phyloP scores from a whole-genome alignment of 192 early-diverging fungal species.

The Coemansia umbellata region DNA sequence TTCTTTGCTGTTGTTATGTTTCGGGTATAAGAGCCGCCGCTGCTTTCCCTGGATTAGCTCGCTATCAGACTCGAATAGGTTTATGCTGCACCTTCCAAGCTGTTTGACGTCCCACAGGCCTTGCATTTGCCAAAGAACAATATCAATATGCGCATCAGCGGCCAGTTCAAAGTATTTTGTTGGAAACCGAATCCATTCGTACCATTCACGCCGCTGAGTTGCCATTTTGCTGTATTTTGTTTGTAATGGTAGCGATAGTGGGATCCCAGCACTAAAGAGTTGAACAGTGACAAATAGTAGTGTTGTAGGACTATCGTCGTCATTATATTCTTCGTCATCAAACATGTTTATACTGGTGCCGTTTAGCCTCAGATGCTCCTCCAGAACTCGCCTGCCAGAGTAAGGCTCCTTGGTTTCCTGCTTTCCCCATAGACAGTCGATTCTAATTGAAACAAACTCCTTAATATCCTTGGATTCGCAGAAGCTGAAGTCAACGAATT shows the following conservation, averaged over 20 bases:
- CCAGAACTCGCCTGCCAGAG: slow-evolving; percentile 10
- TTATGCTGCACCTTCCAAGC: slow-evolving; percentile 73
- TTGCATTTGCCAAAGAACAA: slow-evolving; percentile 78
- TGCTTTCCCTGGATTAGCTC: slow-evolving; percentile 84
- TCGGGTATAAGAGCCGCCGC: slow-evolving; percentile 49
- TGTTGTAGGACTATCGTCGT: background rate
- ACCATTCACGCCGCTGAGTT: slow-evolving; percentile 56
- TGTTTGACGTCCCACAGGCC: slow-evolving; percentile 70
- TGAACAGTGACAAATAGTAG: slow-evolving; percentile 41
- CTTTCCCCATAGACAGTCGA: slow-evolving; percentile 47
- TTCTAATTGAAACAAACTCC: slow-evolving; percentile 42
- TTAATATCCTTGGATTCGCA: slow-evolving; percentile 49
- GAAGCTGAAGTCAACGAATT: slow-evolving; percentile 50
- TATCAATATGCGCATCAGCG: slow-evolving; percentile 59
- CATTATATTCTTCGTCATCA: background rate
- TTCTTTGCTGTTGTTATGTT: slow-evolving; percentile 49
- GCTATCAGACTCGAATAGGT: slow-evolving; percentile 80
- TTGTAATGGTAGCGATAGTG: slow-evolving; percentile 40
- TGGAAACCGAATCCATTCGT: slow-evolving; percentile 91
- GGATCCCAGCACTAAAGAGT: slow-evolving; percentile 43
- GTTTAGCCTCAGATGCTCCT: slow-evolving; percentile 25
- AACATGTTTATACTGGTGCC: background rate
- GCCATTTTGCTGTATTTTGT: slow-evolving; percentile 32
- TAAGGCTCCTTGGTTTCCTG: background rate
- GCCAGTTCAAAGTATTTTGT: slow-evolving; percentile 85